Evolutionary conservation across 345 rosid species (phyloP), one percentile per base, ranked within the genome.

Genomic region (Salix dunnii): DNA sequence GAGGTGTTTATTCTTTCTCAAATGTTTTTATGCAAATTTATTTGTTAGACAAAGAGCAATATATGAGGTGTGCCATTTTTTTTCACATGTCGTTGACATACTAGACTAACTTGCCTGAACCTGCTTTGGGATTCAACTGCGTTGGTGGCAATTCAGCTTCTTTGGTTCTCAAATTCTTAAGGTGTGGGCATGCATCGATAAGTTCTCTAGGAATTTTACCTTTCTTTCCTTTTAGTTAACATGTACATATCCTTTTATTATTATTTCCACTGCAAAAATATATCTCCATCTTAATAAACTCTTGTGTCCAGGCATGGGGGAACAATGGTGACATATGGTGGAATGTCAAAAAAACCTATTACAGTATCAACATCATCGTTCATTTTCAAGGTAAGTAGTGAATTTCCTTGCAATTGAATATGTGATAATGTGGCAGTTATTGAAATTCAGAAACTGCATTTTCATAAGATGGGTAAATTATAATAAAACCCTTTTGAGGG

Each of bases 251-350:
- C 9, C 55, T 9, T 62, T 23, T 2, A 46, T 46, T 46, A 14
- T 14, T 46, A 46, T 46, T 46, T 46, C 49, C 18, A 14, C 14
- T 46, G 49, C 18, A 14, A 46, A 46, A 46, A 14, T 4, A 14
- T 46, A 46, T 36, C 12, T 40, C 31, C 36, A 77, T 72, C 77
- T 67, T 77, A 21, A 74, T 55, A 38, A 53, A 16, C 21, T 61
- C 23, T 66, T 71, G 62, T 40, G 21, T 55, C 74, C 81, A 91
- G 92, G 82, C 88, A 79, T 65, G 89, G 92, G 76, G 99, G 99
- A 82, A 90, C 90, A 7, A 90, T 89, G 98, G 97, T 91, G 71
- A 93, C 99, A 30, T 96, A 93, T 80, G 99, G 97, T 65, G 94
- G 99, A 72, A 92, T 96, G 99, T 91, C 98, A 25, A 93, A 90